These are phyloP conservation scores for Penicillium herquei DNA, from an alignment of 495 filamentous ascomycete species.

Conservation along the genomic window DNA sequence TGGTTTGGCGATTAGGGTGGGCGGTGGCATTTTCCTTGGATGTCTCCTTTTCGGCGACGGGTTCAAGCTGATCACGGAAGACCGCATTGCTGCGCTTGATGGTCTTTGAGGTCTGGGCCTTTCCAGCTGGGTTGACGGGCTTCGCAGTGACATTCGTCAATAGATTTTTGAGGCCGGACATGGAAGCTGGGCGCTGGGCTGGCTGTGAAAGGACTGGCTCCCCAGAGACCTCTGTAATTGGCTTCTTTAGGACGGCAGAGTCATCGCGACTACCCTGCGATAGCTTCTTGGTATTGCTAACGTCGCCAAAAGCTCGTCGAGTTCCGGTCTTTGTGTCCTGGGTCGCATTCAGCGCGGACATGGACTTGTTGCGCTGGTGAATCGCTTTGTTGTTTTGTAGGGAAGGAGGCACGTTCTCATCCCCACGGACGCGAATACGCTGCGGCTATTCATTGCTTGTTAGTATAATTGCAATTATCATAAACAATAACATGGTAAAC, in stretches of 20 bases:
- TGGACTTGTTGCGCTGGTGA: conserved; percentile 82
- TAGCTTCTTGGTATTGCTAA: conserved; percentile 67
- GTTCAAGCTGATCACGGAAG: conserved; percentile 57
- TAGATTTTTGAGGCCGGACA: conserved; percentile 43
- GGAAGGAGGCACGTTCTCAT: conserved; percentile 67
- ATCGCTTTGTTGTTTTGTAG: conserved; percentile 55
- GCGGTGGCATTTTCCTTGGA: conserved; percentile 36
- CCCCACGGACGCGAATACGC: conserved; percentile 47
- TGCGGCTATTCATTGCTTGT: conserved; percentile 4
- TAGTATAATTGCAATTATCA: not conserved
- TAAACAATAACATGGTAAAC: not conserved
- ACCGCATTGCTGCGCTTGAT: conserved; percentile 62
- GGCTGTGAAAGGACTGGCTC: conserved; percentile 58
- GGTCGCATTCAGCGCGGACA: conserved; percentile 59
- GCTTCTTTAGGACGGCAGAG: conserved; percentile 46
- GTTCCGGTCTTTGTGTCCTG: conserved; percentile 62
- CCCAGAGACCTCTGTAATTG: conserved; percentile 34
- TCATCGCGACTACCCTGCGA: conserved; percentile 53
- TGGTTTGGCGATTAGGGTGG: conserved; percentile 17
- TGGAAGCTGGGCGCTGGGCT: conserved; percentile 62
- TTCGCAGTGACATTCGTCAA: conserved; percentile 42
- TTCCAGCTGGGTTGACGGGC: conserved; percentile 35
- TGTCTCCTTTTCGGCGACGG: conserved; percentile 34
- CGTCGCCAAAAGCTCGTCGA: conserved; percentile 77
- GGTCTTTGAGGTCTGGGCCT: conserved; percentile 35